Evolutionary conservation across 176 grass and related monocot species (phyloP), one percentile per base, ranked within the genome.

Genomic region (Aegilops sharonensis): DNA sequence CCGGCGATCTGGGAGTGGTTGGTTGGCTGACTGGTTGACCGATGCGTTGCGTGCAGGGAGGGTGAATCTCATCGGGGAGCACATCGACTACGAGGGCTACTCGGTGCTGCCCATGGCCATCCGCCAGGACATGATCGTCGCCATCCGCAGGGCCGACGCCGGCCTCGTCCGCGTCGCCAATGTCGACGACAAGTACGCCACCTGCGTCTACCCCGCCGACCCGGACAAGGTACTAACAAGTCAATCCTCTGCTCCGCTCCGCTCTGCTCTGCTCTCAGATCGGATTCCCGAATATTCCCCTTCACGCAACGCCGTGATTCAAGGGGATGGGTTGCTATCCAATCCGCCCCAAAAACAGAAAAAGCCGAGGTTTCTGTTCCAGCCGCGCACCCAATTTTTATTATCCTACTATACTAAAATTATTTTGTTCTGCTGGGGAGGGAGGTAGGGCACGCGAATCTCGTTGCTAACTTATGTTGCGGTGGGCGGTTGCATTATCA

Each of bases 41-140:
- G 67, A 11, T 70, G 50, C 31, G 20, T 35, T 36, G 84, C 21
- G 42, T 75, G 84, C 64, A 98, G 97, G 97, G 72, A 86, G 97
- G 87, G 97, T 99, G 74, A 99, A 99, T 77, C 85, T 99, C 27
- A 99, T 99, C 31, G 94, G 97, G 57, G 97, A 99, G 89, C 97
- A 99, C 85, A 99, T 99, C 68, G 97, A 99, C 82, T 94, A 94
- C 81, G 94, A 99, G 88, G 97, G 97, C 3, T 96, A 99, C 87
- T 94, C 97, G 23, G 97, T 99, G 77, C 88, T 99, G 63, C 97
- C 97, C 67, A 99, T 99, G 97, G 97, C 97, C 65, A 99, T 96
- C 84, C 90, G 97, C 60, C 97, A 99, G 83, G 97, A 99, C 85
- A 96, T 92, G 71, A 96, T 99, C 64, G 94, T 99, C 48, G 97